Evolutionary conservation across 2,329 filamentous ascomycete species (phyloP).

Genomic region (Ascochyta lentis): DNA sequence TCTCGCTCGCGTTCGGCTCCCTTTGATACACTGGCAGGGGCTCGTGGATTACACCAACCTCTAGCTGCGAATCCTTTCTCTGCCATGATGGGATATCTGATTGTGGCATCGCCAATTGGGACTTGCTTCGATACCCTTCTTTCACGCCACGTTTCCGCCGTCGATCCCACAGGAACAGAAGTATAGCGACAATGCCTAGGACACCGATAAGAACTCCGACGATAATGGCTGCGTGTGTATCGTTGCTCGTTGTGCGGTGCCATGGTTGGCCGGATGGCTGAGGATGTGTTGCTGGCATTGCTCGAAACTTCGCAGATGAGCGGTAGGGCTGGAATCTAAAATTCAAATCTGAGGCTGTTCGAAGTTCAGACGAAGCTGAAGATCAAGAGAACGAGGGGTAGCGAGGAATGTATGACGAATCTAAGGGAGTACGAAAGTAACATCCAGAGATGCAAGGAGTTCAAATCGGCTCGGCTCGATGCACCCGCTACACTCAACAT

Average conservation of each 20-base stretch:
- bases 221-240: slow-evolving; percentile 11
- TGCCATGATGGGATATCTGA: not conserved
- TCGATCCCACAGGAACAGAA: slow-evolving; percentile 6
- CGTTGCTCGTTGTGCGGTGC: slow-evolving; percentile 2
- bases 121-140: not conserved
- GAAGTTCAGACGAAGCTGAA: not conserved
- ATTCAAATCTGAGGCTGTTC: not conserved
- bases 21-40: slow-evolving; percentile 20
- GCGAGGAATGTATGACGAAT: slow-evolving; percentile 8
- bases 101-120: not conserved
- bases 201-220: slow-evolving; percentile 11
- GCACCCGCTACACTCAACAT: not conserved
- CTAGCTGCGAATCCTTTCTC: slow-evolving; percentile 10
- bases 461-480: not conserved
- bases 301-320: not conserved
- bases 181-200: slow-evolving; percentile 5
- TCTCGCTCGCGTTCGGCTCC: not conserved
- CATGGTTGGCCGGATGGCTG: not conserved
- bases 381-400: not conserved
- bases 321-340: not conserved
- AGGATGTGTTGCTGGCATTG: slow-evolving; percentile 13
- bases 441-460: slow-evolving; percentile 5
- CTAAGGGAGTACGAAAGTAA: not conserved
- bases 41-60: slow-evolving; percentile 17
- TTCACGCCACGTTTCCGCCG: slow-evolving; percentile 8